Percentiles rank a stretch among this genome's conserved stretches.
Evolutionary conservation across 768 basidiomycete species (phyloP).

Genomic region (Lentinula guzmanii): DNA sequence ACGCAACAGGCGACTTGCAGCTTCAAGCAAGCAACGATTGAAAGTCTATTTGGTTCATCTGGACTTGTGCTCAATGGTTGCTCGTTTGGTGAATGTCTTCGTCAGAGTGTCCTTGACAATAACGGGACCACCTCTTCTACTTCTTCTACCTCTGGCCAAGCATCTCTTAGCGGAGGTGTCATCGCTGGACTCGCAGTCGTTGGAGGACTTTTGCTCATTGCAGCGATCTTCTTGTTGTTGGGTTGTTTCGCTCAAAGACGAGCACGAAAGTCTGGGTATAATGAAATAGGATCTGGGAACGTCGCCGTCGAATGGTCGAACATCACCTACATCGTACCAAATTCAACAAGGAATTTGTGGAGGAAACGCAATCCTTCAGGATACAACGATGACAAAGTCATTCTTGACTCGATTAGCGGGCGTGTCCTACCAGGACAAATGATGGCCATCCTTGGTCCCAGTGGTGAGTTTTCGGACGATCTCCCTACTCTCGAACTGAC

Average conservation of each 20-base stretch:
- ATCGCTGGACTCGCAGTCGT: slow-evolving; percentile 89
- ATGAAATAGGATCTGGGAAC: slow-evolving; percentile 39
- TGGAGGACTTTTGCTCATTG: slow-evolving; percentile 53
- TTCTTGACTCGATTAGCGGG: slow-evolving; percentile 70
- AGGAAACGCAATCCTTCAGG: slow-evolving; percentile 11
- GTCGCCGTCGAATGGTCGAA: slow-evolving; percentile 63
- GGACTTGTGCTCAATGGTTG: slow-evolving; percentile 76
- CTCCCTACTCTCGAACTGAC: too few relatives aligned
- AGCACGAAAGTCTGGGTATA: slow-evolving; percentile 43
- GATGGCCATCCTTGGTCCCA: slow-evolving; percentile 90
- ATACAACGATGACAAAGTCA: slow-evolving; percentile 45
- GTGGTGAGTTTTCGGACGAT: slow-evolving; percentile 39
- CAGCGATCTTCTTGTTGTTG: slow-evolving; percentile 52
- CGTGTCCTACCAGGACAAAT: slow-evolving; percentile 73
- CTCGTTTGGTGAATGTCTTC: slow-evolving; percentile 84
- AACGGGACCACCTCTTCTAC: slow-evolving; percentile 29
- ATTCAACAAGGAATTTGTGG: slow-evolving; percentile 8
- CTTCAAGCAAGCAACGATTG: slow-evolving; percentile 71
- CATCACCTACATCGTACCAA: slow-evolving; percentile 59
- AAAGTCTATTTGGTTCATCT: slow-evolving; percentile 60
- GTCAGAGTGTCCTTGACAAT: slow-evolving; percentile 70
- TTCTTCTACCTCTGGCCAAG: slow-evolving; percentile 22
- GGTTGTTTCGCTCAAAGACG: slow-evolving; percentile 58
- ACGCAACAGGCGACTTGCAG: slow-evolving; percentile 54
- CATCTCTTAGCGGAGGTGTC: slow-evolving; percentile 69